These are phyloP conservation scores for Amanita jacksonii DNA, from an alignment of 768 basidiomycete species.

Conservation along the genomic window DNA sequence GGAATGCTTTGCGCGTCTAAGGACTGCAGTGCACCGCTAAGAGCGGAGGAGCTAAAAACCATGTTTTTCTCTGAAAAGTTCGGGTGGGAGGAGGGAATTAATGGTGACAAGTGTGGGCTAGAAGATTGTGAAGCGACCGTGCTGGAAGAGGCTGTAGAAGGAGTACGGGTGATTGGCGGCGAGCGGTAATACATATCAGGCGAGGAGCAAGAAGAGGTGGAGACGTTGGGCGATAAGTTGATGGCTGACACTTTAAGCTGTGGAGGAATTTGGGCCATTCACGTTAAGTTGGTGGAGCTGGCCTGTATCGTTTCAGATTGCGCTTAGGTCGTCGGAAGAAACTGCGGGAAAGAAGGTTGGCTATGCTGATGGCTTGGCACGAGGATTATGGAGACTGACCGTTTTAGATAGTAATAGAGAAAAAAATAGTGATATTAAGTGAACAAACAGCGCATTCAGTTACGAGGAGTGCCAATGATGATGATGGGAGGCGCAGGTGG, in stretches of 20 bases:
- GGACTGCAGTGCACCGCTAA: conserved; percentile 24
- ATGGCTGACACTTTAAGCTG: conserved; percentile 11
- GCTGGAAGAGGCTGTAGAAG: conserved; percentile 33
- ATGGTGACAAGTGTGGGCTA: conserved; percentile 38
- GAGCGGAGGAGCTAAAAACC: conserved; percentile 17
- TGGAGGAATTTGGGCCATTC: conserved; percentile 14
- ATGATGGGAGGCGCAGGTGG: too few relatives aligned
- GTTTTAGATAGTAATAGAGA: conserved; percentile 8
- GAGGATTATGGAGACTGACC: not conserved
- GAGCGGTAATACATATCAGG: conserved; percentile 56
- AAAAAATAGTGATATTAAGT: conserved; percentile 4
- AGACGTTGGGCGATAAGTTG: conserved; percentile 7
- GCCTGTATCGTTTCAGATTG: not conserved
- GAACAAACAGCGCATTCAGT: conserved; percentile 3
- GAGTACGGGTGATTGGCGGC: conserved; percentile 44
- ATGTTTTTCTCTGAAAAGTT: conserved; percentile 31
- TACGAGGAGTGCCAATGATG: too few relatives aligned
- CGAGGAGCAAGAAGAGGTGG: conserved; percentile 12
- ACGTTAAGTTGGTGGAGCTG: not conserved
- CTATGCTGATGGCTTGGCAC: not conserved
- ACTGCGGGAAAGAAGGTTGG: not conserved
- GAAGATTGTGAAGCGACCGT: conserved; percentile 22
- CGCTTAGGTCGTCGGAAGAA: not conserved
- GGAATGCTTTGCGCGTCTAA: conserved; percentile 29
- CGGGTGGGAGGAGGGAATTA: conserved; percentile 39